Base-by-base conservation (phyloP, 345 rosid genomes). In the Ailanthus altissimus region DNA sequence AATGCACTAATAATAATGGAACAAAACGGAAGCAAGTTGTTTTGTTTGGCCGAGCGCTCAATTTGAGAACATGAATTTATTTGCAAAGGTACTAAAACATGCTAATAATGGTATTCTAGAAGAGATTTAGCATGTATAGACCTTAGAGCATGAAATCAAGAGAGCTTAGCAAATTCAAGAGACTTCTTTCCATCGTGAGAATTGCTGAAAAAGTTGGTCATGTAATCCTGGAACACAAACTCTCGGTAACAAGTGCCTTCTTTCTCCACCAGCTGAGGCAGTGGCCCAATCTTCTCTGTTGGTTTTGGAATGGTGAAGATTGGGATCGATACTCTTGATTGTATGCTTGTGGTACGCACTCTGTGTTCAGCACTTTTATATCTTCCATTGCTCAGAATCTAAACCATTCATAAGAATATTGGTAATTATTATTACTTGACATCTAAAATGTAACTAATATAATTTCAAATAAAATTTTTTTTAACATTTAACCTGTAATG, bases 331-430 rank as follows among this genome's bases (percentile, higher is more conserved):
- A 89, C 89, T 79, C 92, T 78, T 12, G 90, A 76, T 23, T 79
- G 45, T 0, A 73, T 70, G 74, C 77, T 82, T 56, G 89, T 80
- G 8, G 92, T 79, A 20, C 86, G 70, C n/a, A 87, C 89, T 75
- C 88, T 80, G 46, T 86, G 92, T 28, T 87, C 89, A 2, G 87
- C 88, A 73, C 92, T 89, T 77, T 74, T 83, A 70, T 87, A 89
- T 69, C 74, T 85, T 42, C 89, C 90, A 76, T 87, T 87, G 81
- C 90, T 89, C 15, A 86, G 42, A 69, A 89, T 81, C 92, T 89
- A 42, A 56, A 59, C 26, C 28, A 58, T n/a, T 0, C 26, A 28
- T 32, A 1, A 32, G 38, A 32, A 32, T 32, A 32, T 32, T 32
- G 38, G 38, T n/a, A n/a, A n/a, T 32, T 32, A 32, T 32, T 32